Evolutionary conservation across 179 eudicot species (phyloP), one percentile per base, ranked within the genome.

Genomic region (Patellifolia procumbens): DNA sequence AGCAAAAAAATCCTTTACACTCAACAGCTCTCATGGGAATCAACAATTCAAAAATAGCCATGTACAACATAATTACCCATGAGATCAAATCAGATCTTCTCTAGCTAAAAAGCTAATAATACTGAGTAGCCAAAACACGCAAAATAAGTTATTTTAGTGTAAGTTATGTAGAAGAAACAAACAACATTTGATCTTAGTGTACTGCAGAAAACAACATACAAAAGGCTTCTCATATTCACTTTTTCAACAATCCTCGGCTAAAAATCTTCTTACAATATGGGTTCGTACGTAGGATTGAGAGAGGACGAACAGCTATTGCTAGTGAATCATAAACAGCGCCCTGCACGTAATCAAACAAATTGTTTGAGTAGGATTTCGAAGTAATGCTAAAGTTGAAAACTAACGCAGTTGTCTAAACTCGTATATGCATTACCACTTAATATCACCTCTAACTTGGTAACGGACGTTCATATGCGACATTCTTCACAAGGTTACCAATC

Each of bases 191-290:
- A 64, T 39, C 37, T 28, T n/a, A 43, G 29, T 42, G 56, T 32
- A 62, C 76, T 31, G 70, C 63, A 55, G 22, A 45, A 60, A 77
- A 59, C 70, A 74, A 74, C 78, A 67, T 72, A 82, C 88, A 80
- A 80, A 79, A 72, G 74, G 20, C 24, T 70, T 52, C 45, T 53
- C 37, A 28, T 55, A 22, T 3, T 83, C 82, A 92, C 84, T 86
- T 90, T 86, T 87, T 90, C 82, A 91, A 42, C 76, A 90, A 77
- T 17, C 80, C 84, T 59, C 83, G 68, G 4, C 85, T 88, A 87
- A 89, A 91, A 49, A 91, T 85, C 88, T 88, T 85, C 89, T 91
- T 93, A 75, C 91, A 89, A 73, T 85, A 85, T 0, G 98, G 98
- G 70, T 88, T 88, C 69, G 88, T 88, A 15, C 97, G 90, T 3